These are phyloP conservation scores for Zoysia pacifica DNA, from an alignment of 176 grass and related monocot genomes.

Conservation along the genomic window DNA sequence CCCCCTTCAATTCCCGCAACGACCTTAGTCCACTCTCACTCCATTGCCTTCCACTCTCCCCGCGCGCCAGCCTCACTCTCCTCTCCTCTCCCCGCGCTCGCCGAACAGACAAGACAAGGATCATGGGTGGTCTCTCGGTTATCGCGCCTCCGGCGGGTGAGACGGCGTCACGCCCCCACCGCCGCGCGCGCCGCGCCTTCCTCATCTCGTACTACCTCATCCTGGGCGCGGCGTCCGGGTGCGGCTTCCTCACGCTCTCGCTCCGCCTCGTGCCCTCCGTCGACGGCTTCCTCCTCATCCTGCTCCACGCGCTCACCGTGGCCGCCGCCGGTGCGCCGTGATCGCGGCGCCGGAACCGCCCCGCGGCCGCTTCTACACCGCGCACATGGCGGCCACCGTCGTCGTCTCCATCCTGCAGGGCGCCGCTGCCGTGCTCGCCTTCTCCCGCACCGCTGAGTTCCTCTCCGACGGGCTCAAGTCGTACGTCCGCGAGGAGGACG, in stretches of 20 bases:
- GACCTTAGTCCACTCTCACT: background rate
- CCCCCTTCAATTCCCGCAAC: background rate
- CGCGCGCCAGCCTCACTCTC: background rate
- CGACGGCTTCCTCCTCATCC: slow-evolving; percentile 91
- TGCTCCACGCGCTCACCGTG: slow-evolving; percentile 85
- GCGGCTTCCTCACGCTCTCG: slow-evolving; percentile 95
- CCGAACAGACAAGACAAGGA: background rate
- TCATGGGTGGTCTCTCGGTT: slow-evolving; percentile 77
- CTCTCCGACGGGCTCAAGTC: slow-evolving; percentile 61
- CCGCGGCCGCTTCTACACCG: slow-evolving; percentile 64
- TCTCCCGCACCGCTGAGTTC: slow-evolving; percentile 75
- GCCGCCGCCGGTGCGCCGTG: slow-evolving; percentile 75
- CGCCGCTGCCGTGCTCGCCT: slow-evolving; percentile 74
- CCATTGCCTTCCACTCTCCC: slow-evolving; percentile 20
- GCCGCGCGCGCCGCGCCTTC: slow-evolving; percentile 68
- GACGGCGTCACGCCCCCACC: slow-evolving; percentile 60
- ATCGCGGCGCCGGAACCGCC: slow-evolving; percentile 59
- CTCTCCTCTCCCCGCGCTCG: too few relatives aligned
- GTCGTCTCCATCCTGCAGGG: slow-evolving; percentile 91
- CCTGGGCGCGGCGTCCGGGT: slow-evolving; percentile 85
- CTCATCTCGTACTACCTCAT: slow-evolving; percentile 92
- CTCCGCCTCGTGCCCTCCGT: slow-evolving; percentile 90
- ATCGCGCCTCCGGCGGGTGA: slow-evolving; percentile 64
- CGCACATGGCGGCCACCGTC: slow-evolving; percentile 75
- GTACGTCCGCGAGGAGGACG: slow-evolving; percentile 88